A percentile compares a stretch with the other conserved stretches of the same genome.
phyloP scores from a whole-genome alignment of 768 basidiomycete genomes.

The Naganishia kalamii region DNA sequence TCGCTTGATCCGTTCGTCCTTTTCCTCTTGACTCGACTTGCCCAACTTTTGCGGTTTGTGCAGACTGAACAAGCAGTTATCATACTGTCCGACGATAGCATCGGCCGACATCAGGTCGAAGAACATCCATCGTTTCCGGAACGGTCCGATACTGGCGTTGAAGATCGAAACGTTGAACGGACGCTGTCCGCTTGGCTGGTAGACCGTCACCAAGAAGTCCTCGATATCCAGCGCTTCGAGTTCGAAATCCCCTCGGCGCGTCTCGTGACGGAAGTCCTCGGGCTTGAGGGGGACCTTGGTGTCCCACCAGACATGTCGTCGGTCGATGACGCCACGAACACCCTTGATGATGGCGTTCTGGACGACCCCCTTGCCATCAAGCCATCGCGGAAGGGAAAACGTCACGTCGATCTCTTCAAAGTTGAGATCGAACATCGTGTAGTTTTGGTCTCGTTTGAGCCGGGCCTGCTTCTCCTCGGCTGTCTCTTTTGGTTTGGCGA shows the following conservation, averaged over 20 bases:
- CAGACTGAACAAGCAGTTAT: constrained; percentile 93
- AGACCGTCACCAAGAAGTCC: constrained; percentile 86
- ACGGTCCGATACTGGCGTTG: constrained; percentile 72
- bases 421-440: constrained; percentile 85
- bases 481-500: neutral
- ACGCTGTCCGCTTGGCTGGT: constrained; percentile 86
- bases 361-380: constrained; percentile 89
- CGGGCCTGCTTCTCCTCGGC: constrained; percentile 22
- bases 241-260: constrained; percentile 79
- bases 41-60: constrained; percentile 82
- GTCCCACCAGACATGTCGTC: constrained; percentile 79
- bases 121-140: constrained; percentile 91
- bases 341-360: constrained; percentile 87
- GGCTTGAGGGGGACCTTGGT: constrained; percentile 74
- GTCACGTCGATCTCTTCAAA: constrained; percentile 95
- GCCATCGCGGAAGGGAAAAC: constrained; percentile 80
- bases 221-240: constrained; percentile 82
- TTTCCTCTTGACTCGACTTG: constrained; percentile 73
- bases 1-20: constrained; percentile 48
- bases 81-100: constrained; percentile 92
- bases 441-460: constrained; percentile 52
- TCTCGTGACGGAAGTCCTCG: constrained; percentile 67
- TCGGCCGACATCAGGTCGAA: constrained; percentile 93
- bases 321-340: constrained; percentile 86
- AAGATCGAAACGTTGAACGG: constrained; percentile 65